These are phyloP conservation scores for Lentinula detonsa DNA, from an alignment of 768 basidiomycete genomes.

Conservation along the genomic window DNA sequence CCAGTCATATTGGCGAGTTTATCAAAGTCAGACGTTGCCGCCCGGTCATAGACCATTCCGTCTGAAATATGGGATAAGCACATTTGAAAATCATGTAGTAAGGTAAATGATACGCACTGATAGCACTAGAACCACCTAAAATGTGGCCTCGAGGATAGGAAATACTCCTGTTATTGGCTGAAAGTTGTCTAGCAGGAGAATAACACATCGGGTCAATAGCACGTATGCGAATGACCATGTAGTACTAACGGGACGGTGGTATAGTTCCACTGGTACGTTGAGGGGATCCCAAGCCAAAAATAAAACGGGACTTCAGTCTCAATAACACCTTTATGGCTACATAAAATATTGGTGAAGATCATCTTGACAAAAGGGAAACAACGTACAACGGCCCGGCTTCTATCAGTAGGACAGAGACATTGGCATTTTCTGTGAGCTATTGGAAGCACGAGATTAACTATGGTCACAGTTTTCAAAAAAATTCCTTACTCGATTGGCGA, in stretches of 20 bases:
- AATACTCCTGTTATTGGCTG: conserved; percentile 8
- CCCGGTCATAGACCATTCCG: conserved; percentile 20
- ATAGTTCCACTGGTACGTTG: conserved; percentile 19
- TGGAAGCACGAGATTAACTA: too few species aligned
- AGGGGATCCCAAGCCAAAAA: neutral
- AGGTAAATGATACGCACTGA: conserved; percentile 8
- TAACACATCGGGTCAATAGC: neutral
- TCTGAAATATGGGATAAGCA: conserved; percentile 8
- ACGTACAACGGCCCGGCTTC: conserved; percentile 18
- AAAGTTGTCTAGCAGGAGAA: neutral
- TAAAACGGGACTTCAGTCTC: conserved; percentile 4
- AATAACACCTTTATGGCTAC: conserved; percentile 14
- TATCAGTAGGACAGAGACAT: conserved; percentile 18
- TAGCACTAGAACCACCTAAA: conserved; percentile 16
- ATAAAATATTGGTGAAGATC: neutral
- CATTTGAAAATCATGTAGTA: neutral
- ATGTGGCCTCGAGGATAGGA: conserved; percentile 17
- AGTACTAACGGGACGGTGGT: conserved; percentile 14
- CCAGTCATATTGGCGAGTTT: conserved; percentile 17
- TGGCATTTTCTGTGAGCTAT: conserved; percentile 14
- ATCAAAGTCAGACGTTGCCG: conserved; percentile 19
- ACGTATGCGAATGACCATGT: conserved; percentile 12
- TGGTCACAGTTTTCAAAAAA: too few species aligned
- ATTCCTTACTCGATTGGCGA: conserved; percentile 14
- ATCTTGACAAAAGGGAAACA: neutral